Evolutionary conservation across 2,329 filamentous ascomycete species (phyloP).

Genomic region (Diplodia intermedia): DNA sequence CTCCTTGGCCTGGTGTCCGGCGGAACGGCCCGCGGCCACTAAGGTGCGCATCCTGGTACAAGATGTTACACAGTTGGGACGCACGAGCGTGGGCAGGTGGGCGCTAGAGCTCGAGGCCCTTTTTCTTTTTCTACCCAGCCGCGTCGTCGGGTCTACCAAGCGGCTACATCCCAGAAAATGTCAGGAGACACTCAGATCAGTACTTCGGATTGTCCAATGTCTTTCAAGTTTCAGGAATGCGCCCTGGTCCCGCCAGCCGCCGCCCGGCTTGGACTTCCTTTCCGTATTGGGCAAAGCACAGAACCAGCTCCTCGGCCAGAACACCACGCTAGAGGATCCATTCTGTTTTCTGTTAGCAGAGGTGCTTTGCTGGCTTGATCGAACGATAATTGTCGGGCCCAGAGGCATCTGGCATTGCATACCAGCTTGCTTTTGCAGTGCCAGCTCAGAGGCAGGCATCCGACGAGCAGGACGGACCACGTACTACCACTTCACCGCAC

Average conservation of each 20-base stretch:
- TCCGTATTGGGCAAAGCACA: neutral
- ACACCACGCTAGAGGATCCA: constrained; percentile 10
- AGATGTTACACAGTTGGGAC: constrained; percentile 10
- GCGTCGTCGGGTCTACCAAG: constrained; percentile 1
- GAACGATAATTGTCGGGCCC: constrained; percentile 20
- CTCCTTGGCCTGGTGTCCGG: constrained; percentile 4
- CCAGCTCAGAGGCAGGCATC: constrained; percentile 11
- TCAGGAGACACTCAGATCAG: constrained; percentile 28
- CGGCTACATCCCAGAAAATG: constrained; percentile 27
- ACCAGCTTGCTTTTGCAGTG: constrained; percentile 25
- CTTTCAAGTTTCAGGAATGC: constrained; percentile 23
- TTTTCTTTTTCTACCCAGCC: constrained; percentile 20
- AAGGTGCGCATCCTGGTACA: constrained; percentile 1
- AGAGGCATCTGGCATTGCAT: constrained; percentile 9
- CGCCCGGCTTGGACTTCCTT: constrained; percentile 6
- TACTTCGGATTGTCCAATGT: constrained; percentile 13
- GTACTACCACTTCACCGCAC: neutral
- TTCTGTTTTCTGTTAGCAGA: constrained; percentile 20
- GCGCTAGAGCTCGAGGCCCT: constrained; percentile 25
- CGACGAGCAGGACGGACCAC: constrained; percentile 4
- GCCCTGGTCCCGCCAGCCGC: constrained; percentile 15
- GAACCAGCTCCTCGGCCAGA: constrained; percentile 1
- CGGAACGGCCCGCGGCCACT: constrained; percentile 27
- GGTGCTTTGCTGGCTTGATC: constrained; percentile 16
- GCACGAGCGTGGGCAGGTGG: constrained; percentile 16